Evolutionary conservation across 2,329 filamentous ascomycete genomes (phyloP), one percentile per base, ranked within the genome.

Genomic region (Aspergillus carbonarius): DNA sequence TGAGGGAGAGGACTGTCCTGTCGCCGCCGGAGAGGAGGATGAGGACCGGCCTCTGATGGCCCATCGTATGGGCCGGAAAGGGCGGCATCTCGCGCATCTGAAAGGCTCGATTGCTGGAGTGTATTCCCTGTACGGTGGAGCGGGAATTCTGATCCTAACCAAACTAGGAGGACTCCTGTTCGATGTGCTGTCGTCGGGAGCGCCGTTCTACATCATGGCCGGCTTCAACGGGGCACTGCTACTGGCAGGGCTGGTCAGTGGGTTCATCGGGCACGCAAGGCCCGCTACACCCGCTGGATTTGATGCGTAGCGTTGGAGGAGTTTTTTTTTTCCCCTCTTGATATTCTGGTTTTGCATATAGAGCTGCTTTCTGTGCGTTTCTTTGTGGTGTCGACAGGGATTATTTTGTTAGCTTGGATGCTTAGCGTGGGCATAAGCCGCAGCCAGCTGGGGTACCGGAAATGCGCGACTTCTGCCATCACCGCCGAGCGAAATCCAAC

Each of bases 51-150:
- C 78, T 49, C 60, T 80, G 54, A 37, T 75, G 15, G 23, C 59
- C 15, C 63, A 61, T 40, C 49, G 60, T 6, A 32, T 58, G 47
- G 40, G 69, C 59, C 65, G 66, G 64, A 63, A 64, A 50, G 56
- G 64, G 3, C 64, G 71, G 40, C 74, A 76, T 23, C 70, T 80
- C 49, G 76, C 80, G n/a, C 77, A 84, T 47, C 83, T 98, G 54
- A 98, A 98, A 78, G 95, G 95, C 12, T 93, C 91, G 13, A 95
- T 99, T 65, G 93, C 95, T 0, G 95, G 95, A 2, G 88, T 97
- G 1, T 99, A 99, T 75, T 96, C 91, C 54, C 85, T 96, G 62
- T 92, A 89, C 57, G 95, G 95, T 10, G 95, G 93, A 13, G 89
- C 87, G 0, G 95, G 93, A 0, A 99, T 99, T 54, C 75, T 99